Base-by-base conservation (phyloP, 768 basidiomycete genomes). In the Gloeopeniophorella convolvens region DNA sequence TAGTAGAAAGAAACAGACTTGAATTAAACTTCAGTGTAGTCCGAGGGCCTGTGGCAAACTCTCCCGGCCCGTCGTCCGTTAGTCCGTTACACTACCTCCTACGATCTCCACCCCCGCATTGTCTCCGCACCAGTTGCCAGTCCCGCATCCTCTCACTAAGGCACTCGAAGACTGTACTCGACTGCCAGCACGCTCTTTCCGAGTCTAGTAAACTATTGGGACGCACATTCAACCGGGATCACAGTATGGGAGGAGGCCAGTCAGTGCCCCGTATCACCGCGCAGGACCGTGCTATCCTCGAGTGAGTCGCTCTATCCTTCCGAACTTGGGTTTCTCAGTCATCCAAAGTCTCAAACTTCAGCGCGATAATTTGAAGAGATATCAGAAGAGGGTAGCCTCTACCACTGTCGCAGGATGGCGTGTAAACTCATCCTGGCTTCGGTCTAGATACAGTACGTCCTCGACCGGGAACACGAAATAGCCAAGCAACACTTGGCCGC, bases 201-300 rank as follows among this genome's bases (percentile, higher is more conserved):
- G n/a, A n/a, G n/a, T n/a, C n/a, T n/a, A n/a, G n/a, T n/a, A n/a
- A n/a, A n/a, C n/a, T n/a, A n/a, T n/a, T n/a, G n/a, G n/a, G n/a
- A n/a, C n/a, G n/a, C n/a, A n/a, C n/a, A n/a, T 30, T 6, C 24
- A 20, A 16, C 16, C 13, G 26, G 5, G 32, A 45, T 20, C 23
- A 21, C 15, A 56, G 24, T 45, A 89, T 89, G 86, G 86, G 86
- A 50, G 74, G 66, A 61, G 77, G 71, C 57, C 83, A 87, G 65
- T 89, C 87, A 31, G 67, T 75, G 28, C 91, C 90, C 41, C 96
- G 89, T 73, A 81, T 99, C 56, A 97, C 96, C 16, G 72, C 80
- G 24, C 94, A 94, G 63, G 96, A 99, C 67, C 80, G 85, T 57
- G 95, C 96, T 36, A 87, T 99, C 55, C 78, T 99, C 53, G 95